phyloP scores from a whole-genome alignment of 2,329 filamentous ascomycete species.

The Microcyclospora pomicola region DNA sequence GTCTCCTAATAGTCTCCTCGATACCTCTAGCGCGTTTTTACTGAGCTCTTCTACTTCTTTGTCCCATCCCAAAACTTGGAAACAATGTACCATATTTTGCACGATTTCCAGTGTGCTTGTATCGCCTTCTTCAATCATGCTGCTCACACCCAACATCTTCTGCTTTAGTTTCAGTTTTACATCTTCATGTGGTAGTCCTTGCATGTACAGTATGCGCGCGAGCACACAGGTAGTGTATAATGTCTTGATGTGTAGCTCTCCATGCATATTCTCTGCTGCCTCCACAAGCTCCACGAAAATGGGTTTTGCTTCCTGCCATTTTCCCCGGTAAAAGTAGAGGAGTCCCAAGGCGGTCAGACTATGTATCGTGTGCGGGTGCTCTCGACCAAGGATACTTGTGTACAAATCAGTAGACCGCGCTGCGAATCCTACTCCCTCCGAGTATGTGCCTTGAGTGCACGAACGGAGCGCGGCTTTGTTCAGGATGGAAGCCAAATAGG shows the following conservation, averaged over 20 bases:
- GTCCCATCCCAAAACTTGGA: background rate
- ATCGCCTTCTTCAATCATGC: too few relatives aligned
- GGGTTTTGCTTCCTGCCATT: constrained; percentile 2
- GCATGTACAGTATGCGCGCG: background rate
- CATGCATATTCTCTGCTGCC: constrained; percentile 1
- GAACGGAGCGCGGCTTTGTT: background rate
- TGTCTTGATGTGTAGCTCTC: constrained; percentile 4
- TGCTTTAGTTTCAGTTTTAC: constrained; percentile 1
- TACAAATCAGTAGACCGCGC: background rate
- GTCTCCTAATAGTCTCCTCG: constrained; percentile 2
- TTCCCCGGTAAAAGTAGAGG: background rate
- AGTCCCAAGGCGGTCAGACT: background rate
- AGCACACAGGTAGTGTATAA: constrained; percentile 3
- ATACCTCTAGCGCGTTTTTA: background rate
- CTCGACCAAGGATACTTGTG: constrained; percentile 1
- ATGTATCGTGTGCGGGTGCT: constrained; percentile 5
- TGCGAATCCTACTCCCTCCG: background rate
- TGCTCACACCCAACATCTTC: constrained; percentile 2
- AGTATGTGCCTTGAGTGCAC: background rate
- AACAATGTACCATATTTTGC: background rate
- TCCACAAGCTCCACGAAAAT: background rate
- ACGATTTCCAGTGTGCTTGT: constrained; percentile 1
- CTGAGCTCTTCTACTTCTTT: constrained; percentile 3
- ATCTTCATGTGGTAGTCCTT: constrained; percentile 2
- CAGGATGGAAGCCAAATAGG: background rate